Percentiles rank a stretch among this genome's conserved stretches.
Evolutionary conservation across 345 rosid genomes (phyloP).

Genomic region (Citrus glauca): DNA sequence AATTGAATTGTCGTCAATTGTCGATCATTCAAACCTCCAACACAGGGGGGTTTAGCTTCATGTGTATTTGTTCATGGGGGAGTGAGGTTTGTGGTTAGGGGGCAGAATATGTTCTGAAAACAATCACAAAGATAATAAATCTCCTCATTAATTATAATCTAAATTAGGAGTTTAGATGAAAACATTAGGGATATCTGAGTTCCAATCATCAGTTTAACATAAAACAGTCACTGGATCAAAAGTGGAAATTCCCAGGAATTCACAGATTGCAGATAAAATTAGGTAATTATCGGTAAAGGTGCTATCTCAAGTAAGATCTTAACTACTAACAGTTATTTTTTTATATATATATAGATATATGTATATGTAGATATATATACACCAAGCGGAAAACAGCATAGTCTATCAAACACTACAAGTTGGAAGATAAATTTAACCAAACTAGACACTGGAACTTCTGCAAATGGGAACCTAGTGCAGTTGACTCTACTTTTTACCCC

Average conservation of each 20-base stretch:
- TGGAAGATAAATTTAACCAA: neutral
- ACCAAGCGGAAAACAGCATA: neutral
- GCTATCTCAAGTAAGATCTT: neutral
- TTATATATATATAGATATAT: too few species aligned
- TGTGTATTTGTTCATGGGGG: neutral
- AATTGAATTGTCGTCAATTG: too few species aligned
- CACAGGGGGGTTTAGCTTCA: neutral
- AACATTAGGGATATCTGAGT: neutral
- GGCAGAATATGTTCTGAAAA: neutral
- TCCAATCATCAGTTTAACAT: slow-evolving; percentile 2
- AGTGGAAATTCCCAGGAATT: neutral
- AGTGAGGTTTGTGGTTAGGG: neutral
- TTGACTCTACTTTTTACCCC: neutral
- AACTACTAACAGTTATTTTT: neutral
- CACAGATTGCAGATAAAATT: neutral
- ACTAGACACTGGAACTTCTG: neutral
- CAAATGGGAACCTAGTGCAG: neutral
- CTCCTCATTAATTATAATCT: neutral
- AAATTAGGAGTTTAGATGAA: neutral
- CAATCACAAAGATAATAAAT: neutral
- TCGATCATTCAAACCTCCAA: too few species aligned
- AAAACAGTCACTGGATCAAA: neutral
- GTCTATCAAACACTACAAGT: neutral
- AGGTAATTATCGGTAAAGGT: neutral
- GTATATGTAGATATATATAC: neutral